Evolutionary conservation across 371 early-diverging fungal species (phyloP), one percentile per base, ranked within the genome.

Genomic region (Apophysomyces sp.): DNA sequence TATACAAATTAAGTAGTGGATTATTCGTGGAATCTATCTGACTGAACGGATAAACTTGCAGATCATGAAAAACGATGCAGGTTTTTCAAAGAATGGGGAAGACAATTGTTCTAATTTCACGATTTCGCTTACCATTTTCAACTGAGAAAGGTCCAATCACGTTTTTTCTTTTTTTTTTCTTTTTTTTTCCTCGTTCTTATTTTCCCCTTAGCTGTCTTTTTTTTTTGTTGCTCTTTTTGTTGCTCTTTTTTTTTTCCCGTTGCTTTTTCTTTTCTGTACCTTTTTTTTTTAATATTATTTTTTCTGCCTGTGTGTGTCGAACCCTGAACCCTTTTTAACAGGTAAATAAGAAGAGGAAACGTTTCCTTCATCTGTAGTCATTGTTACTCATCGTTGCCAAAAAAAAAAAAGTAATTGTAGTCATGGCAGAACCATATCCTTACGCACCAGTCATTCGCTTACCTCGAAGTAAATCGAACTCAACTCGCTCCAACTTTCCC

Each of bases 381-480:
- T 8, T 9, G 9, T 7, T 21, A 44, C 49, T 21, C 27, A 44
- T 21, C 27, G 2, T 44, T n/a, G n/a, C n/a, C n/a, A n/a, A n/a
- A n/a, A n/a, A n/a, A n/a, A n/a, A n/a, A n/a, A n/a, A 18, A 44
- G 9, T 6, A 16, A 44, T 18, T n/a, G 1, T 44, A 44, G 49
- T n/a, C 49, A 76, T 77, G 73, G 53, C 76, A 49, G 72, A 73
- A 13, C 52, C 68, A 28, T 73, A 67, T 57, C 63, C 69, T 15
- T 71, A 64, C 41, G 52, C 56, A 52, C 77, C 77, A 12, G 72
- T 80, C 31, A 71, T 80, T 55, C 67, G 64, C 36, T 61, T 77
- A 36, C 72, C 76, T 24, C 73, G 72, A 66, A 69, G 72, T 37
- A 80, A 80, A 53, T 44, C 71, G 29, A 57, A 56, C 28, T 61